phyloP scores from a whole-genome alignment of 2,329 filamentous ascomycete genomes.

The Chaetothyriales sp. region DNA sequence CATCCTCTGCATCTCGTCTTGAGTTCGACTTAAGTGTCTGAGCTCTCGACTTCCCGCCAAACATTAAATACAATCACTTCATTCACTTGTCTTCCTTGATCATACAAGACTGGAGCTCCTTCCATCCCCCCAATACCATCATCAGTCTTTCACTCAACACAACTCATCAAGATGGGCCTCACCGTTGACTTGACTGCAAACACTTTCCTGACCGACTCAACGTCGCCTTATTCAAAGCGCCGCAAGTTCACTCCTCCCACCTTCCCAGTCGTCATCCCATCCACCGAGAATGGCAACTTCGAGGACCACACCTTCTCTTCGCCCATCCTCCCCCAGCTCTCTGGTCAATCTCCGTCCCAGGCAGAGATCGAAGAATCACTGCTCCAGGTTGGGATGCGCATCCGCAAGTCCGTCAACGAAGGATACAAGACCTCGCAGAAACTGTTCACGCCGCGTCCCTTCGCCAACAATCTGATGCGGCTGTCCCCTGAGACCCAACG shows the following conservation, averaged over 20 bases:
- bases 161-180: neutral
- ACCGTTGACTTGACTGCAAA: neutral
- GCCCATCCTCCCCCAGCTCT: slow-evolving; percentile 25
- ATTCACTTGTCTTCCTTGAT: neutral
- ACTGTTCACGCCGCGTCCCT: slow-evolving; percentile 18
- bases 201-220: neutral
- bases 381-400: slow-evolving; percentile 84
- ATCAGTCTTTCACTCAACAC: neutral
- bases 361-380: slow-evolving; percentile 60
- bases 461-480: slow-evolving; percentile 10
- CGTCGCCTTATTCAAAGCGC: slow-evolving; percentile 25
- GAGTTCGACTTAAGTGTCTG: neutral
- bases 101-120: neutral
- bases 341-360: slow-evolving; percentile 27
- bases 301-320: slow-evolving; percentile 14
- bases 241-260: slow-evolving; percentile 33
- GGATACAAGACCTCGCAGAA: slow-evolving; percentile 56
- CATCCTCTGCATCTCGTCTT: neutral
- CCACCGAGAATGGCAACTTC: slow-evolving; percentile 13
- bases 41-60: neutral
- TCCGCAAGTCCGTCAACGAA: slow-evolving; percentile 84
- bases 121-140: neutral
- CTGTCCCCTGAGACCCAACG: slow-evolving; percentile 17
- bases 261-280: slow-evolving; percentile 18
- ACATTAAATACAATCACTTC: neutral